A percentile compares a stretch with the other conserved stretches of the same genome.
phyloP scores from a whole-genome alignment of 1,139 yeast species.

The Taphrina deformans region DNA sequence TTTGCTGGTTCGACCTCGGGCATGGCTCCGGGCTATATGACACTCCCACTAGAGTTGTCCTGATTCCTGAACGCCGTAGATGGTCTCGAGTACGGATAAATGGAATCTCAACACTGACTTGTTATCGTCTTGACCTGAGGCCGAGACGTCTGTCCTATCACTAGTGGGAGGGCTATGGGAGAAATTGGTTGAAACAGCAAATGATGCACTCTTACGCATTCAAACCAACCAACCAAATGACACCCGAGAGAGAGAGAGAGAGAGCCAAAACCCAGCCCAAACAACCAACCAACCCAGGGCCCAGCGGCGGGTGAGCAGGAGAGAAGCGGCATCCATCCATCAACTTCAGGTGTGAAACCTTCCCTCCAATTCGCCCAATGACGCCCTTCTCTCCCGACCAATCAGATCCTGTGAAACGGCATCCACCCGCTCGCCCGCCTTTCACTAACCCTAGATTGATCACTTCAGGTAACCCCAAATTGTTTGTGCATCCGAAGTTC shows the following conservation, averaged over 20 bases:
- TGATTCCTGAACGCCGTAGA: too few species aligned
- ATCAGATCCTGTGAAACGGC: neutral
- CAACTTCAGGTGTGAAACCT: too few species aligned
- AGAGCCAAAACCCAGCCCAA: too few species aligned
- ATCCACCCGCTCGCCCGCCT: neutral
- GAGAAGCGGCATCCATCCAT: too few species aligned
- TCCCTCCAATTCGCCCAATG: neutral
- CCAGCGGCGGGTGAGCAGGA: too few species aligned
- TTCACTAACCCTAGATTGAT: neutral
- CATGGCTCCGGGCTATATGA: neutral
- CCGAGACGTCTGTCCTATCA: neutral
- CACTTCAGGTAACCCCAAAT: too few species aligned
- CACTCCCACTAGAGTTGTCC: neutral
- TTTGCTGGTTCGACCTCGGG: neutral
- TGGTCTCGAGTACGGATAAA: too few species aligned
- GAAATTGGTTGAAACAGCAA: neutral
- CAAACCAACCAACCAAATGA: neutral
- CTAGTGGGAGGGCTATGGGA: neutral
- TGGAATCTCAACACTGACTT: neutral
- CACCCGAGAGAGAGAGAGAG: neutral
- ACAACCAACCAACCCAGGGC: too few species aligned
- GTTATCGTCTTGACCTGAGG: neutral
- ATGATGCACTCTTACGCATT: conserved; percentile 6
- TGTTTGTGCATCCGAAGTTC: neutral
- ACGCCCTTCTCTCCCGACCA: neutral